Evolutionary conservation across 805 yeast species (phyloP).

Genomic region (Suhomyces canberraensis): DNA sequence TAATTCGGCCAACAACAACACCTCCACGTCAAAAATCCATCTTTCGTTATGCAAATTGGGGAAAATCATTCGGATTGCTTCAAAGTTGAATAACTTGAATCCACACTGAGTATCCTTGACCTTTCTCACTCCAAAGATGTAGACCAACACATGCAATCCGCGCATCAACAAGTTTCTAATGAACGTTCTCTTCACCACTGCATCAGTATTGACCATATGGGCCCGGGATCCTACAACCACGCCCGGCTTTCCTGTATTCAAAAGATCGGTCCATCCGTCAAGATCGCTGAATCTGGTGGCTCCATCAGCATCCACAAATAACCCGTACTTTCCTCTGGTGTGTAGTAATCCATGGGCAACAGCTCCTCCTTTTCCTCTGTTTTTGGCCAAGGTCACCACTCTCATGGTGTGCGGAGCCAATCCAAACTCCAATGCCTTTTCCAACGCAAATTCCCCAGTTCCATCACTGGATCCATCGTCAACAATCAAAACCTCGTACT

Average conservation of each 20-base stretch:
- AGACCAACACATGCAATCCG: slow-evolving; percentile 83
- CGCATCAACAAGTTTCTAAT: slow-evolving; percentile 90
- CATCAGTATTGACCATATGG: slow-evolving; percentile 93
- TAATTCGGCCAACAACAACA: slow-evolving; percentile 73
- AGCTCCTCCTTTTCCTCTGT: slow-evolving; percentile 93
- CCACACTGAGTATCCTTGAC: slow-evolving; percentile 97
- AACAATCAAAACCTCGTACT: slow-evolving; percentile 77
- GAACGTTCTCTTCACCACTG: slow-evolving; percentile 90
- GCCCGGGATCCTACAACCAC: slow-evolving; percentile 92
- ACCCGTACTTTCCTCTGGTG: slow-evolving; percentile 64
- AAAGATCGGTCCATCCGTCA: slow-evolving; percentile 43
- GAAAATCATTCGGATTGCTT: slow-evolving; percentile 63
- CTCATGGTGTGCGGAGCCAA: slow-evolving; percentile 59
- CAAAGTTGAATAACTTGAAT: slow-evolving; percentile 81
- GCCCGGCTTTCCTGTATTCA: slow-evolving; percentile 43
- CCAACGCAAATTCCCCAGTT: slow-evolving; percentile 68
- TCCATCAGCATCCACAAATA: slow-evolving; percentile 98
- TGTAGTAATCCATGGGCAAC: slow-evolving; percentile 88
- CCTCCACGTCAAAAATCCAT: slow-evolving; percentile 97
- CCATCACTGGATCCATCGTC: slow-evolving; percentile 91
- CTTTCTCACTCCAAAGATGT: slow-evolving; percentile 79
- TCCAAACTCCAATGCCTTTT: slow-evolving; percentile 49
- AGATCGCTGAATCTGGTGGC: slow-evolving; percentile 82
- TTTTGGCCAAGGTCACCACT: slow-evolving; percentile 64
- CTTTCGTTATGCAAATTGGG: slow-evolving; percentile 95